These are phyloP conservation scores for thale cress (Arabidopsis thaliana) DNA, from an alignment of 345 rosid genomes.

Conservation along the genomic window DNA sequence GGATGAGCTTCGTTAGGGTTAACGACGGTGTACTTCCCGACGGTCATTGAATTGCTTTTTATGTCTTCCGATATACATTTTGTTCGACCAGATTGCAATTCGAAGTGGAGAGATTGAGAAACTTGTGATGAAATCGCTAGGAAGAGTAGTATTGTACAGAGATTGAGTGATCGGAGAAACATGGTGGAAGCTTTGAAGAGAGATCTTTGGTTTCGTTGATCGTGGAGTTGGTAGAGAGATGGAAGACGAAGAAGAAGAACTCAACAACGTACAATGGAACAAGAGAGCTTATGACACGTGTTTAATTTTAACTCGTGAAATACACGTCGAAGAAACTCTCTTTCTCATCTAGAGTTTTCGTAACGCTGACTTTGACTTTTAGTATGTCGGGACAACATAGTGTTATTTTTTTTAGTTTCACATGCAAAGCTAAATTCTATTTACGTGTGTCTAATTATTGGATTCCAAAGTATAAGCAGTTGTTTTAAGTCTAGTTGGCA, in stretches of 20 bases:
- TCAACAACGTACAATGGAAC: neutral
- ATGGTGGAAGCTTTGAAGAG: constrained; percentile 32
- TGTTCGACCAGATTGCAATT: constrained; percentile 73
- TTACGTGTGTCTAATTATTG: neutral
- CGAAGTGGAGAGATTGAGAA: constrained; percentile 72
- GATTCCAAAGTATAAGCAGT: neutral
- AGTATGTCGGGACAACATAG: too few relatives aligned
- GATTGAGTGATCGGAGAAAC: constrained; percentile 39
- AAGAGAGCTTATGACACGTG: constrained; percentile 42
- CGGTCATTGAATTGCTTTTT: constrained; percentile 79
- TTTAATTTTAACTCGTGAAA: constrained; percentile 23
- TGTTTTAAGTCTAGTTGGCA: neutral
- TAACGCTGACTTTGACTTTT: constrained; percentile 4
- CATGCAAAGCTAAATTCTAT: constrained; percentile 5
- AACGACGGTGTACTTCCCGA: constrained; percentile 82
- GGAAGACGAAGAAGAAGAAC: neutral
- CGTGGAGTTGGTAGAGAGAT: constrained; percentile 5
- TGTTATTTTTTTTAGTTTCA: neutral
- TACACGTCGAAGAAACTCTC: constrained; percentile 46
- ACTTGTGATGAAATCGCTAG: constrained; percentile 40
- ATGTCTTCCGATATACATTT: constrained; percentile 94
- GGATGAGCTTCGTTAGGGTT: constrained; percentile 72
- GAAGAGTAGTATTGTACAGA: constrained; percentile 4
- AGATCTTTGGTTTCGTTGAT: constrained; percentile 11
- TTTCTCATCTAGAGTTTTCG: neutral